phyloP scores from a whole-genome alignment of 2,329 filamentous ascomycete species.

The Huntiella bhutanensis region DNA sequence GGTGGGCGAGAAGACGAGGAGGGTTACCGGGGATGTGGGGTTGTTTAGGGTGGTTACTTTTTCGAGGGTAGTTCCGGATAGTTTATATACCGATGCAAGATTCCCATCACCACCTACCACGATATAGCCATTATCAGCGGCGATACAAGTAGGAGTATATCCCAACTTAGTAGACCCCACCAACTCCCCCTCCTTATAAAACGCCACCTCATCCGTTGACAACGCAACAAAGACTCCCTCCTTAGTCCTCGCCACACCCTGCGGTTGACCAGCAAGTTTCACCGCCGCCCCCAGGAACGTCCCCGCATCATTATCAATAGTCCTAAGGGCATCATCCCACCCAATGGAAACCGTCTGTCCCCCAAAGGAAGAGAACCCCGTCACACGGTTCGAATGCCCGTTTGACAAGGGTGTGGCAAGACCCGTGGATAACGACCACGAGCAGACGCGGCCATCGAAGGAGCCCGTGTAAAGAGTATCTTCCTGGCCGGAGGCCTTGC shows the following conservation, averaged over 20 bases:
- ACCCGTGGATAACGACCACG: conserved; percentile 62
- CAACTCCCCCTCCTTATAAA: conserved; percentile 41
- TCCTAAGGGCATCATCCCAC: conserved; percentile 84
- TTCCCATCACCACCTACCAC: conserved; percentile 63
- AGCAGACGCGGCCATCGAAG: conserved; percentile 72
- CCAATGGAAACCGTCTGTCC: conserved; percentile 66
- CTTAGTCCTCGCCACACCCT: conserved; percentile 37
- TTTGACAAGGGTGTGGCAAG: conserved; percentile 56
- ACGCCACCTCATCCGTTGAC: conserved; percentile 25
- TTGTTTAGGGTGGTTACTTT: conserved; percentile 41
- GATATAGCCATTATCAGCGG: conserved; percentile 45
- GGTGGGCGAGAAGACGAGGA: conserved; percentile 64
- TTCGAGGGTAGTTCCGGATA: conserved; percentile 36
- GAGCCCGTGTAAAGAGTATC: conserved; percentile 60
- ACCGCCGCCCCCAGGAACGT: conserved; percentile 53
- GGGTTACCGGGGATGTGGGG: conserved; percentile 53
- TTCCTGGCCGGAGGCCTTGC: conserved; percentile 19
- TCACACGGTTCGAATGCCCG: conserved; percentile 69
- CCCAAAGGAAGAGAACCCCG: conserved; percentile 45
- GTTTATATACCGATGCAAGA: conserved; percentile 47
- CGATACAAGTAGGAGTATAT: conserved; percentile 51
- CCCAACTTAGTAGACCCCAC: conserved; percentile 39
- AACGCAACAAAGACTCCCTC: conserved; percentile 43
- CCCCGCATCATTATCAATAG: conserved; percentile 53
- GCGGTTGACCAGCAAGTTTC: conserved; percentile 64